Evolutionary conservation across 495 filamentous ascomycete species (phyloP).

Genomic region (Aspergillus funiculosus): DNA sequence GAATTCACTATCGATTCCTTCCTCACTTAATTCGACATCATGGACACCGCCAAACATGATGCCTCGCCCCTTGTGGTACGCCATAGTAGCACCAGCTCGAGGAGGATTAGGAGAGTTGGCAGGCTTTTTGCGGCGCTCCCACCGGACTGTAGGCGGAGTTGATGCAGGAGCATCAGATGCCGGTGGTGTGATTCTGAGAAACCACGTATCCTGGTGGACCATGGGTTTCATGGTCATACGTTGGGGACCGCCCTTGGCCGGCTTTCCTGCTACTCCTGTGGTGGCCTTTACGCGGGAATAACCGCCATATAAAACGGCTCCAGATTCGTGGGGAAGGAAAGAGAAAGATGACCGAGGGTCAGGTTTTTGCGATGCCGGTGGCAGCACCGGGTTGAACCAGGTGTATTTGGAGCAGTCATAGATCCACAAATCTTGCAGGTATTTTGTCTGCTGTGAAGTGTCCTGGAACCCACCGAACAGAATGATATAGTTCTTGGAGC

Average conservation of each 20-base stretch:
- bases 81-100: conserved; percentile 84
- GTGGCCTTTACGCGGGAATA: conserved; percentile 83
- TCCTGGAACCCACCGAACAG: conserved; percentile 89
- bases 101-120: conserved; percentile 80
- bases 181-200: conserved; percentile 74
- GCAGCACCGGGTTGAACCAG: conserved; percentile 68
- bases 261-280: conserved; percentile 42
- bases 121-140: conserved; percentile 90
- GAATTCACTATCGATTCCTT: conserved; percentile 93
- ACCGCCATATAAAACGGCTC: conserved; percentile 84
- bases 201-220: conserved; percentile 92
- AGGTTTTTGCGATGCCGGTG: conserved; percentile 73
- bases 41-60: conserved; percentile 93
- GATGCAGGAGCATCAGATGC: conserved; percentile 52
- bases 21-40: conserved; percentile 88
- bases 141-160: conserved; percentile 65
- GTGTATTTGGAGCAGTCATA: conserved; percentile 65
- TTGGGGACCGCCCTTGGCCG: conserved; percentile 57
- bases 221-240: conserved; percentile 72
- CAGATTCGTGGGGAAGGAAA: conserved; percentile 80
- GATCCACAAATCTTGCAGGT: conserved; percentile 66
- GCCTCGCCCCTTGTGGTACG: conserved; percentile 84
- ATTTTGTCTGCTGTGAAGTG: conserved; percentile 87
- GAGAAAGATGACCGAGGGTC: conserved; percentile 88
- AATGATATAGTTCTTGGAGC: conserved; percentile 58